Evolutionary conservation across 371 early-diverging fungal species (phyloP).

Genomic region (Mortierella sp.): DNA sequence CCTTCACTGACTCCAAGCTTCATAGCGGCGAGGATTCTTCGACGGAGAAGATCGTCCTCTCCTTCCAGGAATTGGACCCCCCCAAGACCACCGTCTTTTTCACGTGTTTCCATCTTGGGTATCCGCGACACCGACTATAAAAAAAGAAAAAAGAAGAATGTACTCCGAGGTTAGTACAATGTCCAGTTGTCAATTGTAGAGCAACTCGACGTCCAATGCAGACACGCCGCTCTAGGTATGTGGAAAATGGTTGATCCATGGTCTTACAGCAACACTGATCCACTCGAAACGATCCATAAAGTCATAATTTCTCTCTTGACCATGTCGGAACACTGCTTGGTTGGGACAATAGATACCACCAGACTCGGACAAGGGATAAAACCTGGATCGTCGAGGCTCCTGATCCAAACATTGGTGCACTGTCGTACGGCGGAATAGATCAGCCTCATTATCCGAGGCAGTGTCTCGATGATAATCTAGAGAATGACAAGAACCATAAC

Average conservation of each 20-base stretch:
- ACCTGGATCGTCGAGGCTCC: slow-evolving; percentile 43
- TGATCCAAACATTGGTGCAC: slow-evolving; percentile 50
- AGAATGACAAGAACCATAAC: neutral
- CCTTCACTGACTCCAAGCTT: slow-evolving; percentile 51
- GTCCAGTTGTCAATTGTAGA: too few species aligned
- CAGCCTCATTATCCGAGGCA: slow-evolving; percentile 32
- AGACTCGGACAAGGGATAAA: slow-evolving; percentile 39
- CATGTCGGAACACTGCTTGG: slow-evolving; percentile 51
- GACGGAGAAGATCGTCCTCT: slow-evolving; percentile 43
- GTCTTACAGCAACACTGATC: slow-evolving; percentile 53
- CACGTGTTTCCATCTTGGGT: slow-evolving; percentile 39
- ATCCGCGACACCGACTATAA: slow-evolving; percentile 43
- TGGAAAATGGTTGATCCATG: too few species aligned
- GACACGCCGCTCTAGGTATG: too few species aligned
- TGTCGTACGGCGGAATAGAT: slow-evolving; percentile 49
- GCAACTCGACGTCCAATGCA: too few species aligned
- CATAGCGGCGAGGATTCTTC: slow-evolving; percentile 48
- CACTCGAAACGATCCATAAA: slow-evolving; percentile 55
- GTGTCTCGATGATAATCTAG: slow-evolving; percentile 45
- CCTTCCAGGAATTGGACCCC: slow-evolving; percentile 52
- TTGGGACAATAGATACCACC: slow-evolving; percentile 52
- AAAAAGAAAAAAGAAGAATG: neutral
- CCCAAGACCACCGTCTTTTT: slow-evolving; percentile 50
- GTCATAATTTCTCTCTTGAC: slow-evolving; percentile 25
- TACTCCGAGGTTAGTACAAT: too few species aligned